Conservation (phyloP, 2,329 filamentous ascomycete genomes). For the Scedosporium apiospermum region DNA sequence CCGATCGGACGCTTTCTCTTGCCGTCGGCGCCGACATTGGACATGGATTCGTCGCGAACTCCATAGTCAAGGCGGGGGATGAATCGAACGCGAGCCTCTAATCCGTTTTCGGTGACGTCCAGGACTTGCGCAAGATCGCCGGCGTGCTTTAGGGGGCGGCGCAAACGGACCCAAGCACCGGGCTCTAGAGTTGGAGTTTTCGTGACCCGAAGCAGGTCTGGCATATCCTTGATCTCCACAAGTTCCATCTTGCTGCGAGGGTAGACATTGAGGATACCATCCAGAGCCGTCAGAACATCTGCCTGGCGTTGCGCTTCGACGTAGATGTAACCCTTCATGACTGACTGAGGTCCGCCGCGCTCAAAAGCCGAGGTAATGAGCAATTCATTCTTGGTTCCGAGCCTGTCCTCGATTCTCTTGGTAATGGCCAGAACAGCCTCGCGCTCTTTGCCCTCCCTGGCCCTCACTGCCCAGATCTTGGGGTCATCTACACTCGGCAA, state of each 20-base stretch:
- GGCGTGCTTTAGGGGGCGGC: slow-evolving; percentile 68
- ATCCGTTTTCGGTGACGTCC: slow-evolving; percentile 84
- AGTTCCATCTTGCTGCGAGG: slow-evolving; percentile 77
- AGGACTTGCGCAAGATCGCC: slow-evolving; percentile 88
- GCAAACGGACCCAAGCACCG: slow-evolving; percentile 86
- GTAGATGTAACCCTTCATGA: slow-evolving; percentile 92
- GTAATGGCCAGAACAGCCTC: slow-evolving; percentile 83
- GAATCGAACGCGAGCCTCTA: slow-evolving; percentile 77
- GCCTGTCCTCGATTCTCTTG: slow-evolving; percentile 76
- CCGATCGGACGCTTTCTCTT: slow-evolving; percentile 71
- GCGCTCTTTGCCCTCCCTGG: slow-evolving; percentile 89
- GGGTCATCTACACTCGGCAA: slow-evolving; percentile 92
- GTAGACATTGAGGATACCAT: slow-evolving; percentile 83
- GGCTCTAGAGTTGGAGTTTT: slow-evolving; percentile 79
- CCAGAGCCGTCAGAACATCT: slow-evolving; percentile 73
- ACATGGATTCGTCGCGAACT: slow-evolving; percentile 61
- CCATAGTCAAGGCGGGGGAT: slow-evolving; percentile 92
- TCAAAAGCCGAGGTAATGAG: slow-evolving; percentile 88
- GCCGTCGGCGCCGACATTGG: slow-evolving; percentile 37
- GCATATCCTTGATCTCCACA: slow-evolving; percentile 95
- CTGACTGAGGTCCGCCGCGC: slow-evolving; percentile 63
- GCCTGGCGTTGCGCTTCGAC: slow-evolving; percentile 83
- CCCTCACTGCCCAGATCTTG: slow-evolving; percentile 88
- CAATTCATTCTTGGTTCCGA: slow-evolving; percentile 68
- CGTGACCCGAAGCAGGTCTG: slow-evolving; percentile 81